Percentiles rank a stretch among this genome's conserved stretches.
Evolutionary conservation across 179 eudicot species (phyloP).

Genomic region (Beta lomatogona): DNA sequence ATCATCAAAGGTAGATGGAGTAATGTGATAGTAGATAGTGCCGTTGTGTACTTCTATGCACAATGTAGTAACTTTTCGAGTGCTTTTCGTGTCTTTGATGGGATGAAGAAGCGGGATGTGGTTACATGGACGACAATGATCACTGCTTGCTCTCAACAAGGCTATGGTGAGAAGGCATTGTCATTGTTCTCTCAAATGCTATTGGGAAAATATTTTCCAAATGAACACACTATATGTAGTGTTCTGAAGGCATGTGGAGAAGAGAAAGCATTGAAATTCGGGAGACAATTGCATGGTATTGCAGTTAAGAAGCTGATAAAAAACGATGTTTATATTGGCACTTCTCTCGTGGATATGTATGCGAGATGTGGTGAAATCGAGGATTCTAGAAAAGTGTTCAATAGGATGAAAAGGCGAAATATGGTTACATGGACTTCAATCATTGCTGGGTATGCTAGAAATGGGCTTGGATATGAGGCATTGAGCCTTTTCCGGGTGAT

Average conservation of each 20-base stretch:
- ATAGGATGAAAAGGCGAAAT: conserved; percentile 75
- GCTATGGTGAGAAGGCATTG: conserved; percentile 52
- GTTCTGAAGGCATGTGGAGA: conserved; percentile 78
- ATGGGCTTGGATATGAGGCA: conserved; percentile 68
- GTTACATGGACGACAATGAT: conserved; percentile 87
- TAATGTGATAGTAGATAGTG: conserved; percentile 61
- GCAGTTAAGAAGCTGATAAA: conserved; percentile 54
- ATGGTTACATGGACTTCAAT: conserved; percentile 82
- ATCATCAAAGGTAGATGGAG: conserved; percentile 45
- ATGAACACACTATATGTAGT: conserved; percentile 75
- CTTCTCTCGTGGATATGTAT: conserved; percentile 77
- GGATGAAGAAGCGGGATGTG: conserved; percentile 66
- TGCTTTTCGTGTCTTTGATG: conserved; percentile 56
- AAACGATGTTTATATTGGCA: conserved; percentile 64
- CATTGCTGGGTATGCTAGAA: conserved; percentile 76
- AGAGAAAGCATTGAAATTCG: conserved; percentile 60
- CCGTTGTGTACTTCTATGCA: conserved; percentile 57
- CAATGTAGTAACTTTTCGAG: conserved; percentile 57
- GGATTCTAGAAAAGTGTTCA: conserved; percentile 63
- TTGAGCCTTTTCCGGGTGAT: conserved; percentile 58
- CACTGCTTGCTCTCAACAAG: conserved; percentile 68
- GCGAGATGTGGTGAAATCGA: conserved; percentile 63
- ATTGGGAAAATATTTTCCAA: conserved; percentile 52
- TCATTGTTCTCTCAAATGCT: conserved; percentile 52
- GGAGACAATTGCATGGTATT: conserved; percentile 70